Evolutionary conservation across 805 yeast species (phyloP).

Genomic region (Yamadazyma nakazawae): DNA sequence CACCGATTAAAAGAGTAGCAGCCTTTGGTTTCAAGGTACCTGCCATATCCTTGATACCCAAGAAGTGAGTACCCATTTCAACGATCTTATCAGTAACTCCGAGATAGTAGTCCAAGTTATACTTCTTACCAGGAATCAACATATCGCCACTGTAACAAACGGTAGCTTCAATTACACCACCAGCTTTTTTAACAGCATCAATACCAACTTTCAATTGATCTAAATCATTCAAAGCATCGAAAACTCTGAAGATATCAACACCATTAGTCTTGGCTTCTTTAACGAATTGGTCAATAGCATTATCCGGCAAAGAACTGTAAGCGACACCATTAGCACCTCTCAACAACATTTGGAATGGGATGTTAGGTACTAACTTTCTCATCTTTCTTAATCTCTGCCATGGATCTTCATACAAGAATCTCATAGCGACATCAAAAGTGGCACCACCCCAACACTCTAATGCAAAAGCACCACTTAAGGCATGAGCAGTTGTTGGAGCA

Average conservation of each 20-base stretch:
- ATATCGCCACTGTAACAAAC: conserved; percentile 98
- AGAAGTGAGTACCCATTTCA: conserved; percentile 89
- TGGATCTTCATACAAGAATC: conserved; percentile 97
- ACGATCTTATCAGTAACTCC: conserved; percentile 80
- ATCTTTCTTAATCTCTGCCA: conserved; percentile 92
- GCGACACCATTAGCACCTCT: conserved; percentile 99
- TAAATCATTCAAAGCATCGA: conserved; percentile 94
- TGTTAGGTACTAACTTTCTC: conserved; percentile 90
- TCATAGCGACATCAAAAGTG: conserved; percentile 97
- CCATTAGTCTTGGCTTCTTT: conserved; percentile 93
- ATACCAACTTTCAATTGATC: conserved; percentile 98
- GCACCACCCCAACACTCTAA: conserved; percentile 99
- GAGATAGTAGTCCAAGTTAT: conserved; percentile 87
- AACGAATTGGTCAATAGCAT: conserved; percentile 97
- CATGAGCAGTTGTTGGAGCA: conserved; percentile 93
- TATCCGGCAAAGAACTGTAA: conserved; percentile 95
- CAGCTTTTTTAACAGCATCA: conserved; percentile 95
- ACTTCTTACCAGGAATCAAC: conserved; percentile 94
- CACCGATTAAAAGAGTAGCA: conserved; percentile 74
- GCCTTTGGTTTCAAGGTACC: conserved; percentile 97
- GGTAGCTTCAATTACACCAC: conserved; percentile 98
- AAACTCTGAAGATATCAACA: conserved; percentile 96
- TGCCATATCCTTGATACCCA: conserved; percentile 99
- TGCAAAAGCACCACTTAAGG: conserved; percentile 86
- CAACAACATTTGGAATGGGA: conserved; percentile 98